A percentile compares a stretch with the other conserved stretches of the same genome.
phyloP scores from a whole-genome alignment of 495 filamentous ascomycete species.

The Hypoxylon crocopeplum region DNA sequence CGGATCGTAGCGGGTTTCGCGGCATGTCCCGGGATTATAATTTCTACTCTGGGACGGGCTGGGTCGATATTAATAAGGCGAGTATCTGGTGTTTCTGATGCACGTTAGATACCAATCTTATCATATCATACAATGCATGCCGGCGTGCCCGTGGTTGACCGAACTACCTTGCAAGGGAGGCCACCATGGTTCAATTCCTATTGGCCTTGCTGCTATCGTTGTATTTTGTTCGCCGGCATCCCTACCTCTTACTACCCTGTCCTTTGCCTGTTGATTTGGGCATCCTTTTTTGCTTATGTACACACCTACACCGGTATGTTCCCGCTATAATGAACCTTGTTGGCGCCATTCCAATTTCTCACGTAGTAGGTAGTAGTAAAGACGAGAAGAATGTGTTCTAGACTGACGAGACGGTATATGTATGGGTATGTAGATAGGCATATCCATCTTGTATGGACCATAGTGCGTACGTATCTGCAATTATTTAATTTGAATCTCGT shows the following conservation, averaged over 20 bases:
- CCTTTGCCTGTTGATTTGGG: too few relatives aligned
- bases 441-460: too few relatives aligned
- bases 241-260: conserved; percentile 1
- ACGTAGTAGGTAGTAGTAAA: conserved; percentile 6
- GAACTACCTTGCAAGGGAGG: conserved; percentile 17
- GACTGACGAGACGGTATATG: conserved; percentile 2
- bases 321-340: conserved; percentile 1
- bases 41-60: too few relatives aligned
- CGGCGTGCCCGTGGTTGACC: conserved; percentile 19
- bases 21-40: too few relatives aligned
- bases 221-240: conserved; percentile 4
- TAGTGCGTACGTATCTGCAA: conserved; percentile 7
- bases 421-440: background rate
- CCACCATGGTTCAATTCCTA: conserved; percentile 26
- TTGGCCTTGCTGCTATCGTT: conserved; percentile 11
- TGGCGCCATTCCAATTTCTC: background rate
- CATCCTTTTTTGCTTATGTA: too few relatives aligned
- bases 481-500: conserved; percentile 22
- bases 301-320: background rate
- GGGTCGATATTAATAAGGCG: background rate
- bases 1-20: too few relatives aligned
- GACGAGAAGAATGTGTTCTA: conserved; percentile 6
- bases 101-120: background rate
- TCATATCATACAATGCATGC: background rate
- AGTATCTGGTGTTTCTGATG: background rate